Evolutionary conservation across 139 green algal species (phyloP), one percentile per base, ranked within the genome.

Genomic region (Coelastrella sp.): DNA sequence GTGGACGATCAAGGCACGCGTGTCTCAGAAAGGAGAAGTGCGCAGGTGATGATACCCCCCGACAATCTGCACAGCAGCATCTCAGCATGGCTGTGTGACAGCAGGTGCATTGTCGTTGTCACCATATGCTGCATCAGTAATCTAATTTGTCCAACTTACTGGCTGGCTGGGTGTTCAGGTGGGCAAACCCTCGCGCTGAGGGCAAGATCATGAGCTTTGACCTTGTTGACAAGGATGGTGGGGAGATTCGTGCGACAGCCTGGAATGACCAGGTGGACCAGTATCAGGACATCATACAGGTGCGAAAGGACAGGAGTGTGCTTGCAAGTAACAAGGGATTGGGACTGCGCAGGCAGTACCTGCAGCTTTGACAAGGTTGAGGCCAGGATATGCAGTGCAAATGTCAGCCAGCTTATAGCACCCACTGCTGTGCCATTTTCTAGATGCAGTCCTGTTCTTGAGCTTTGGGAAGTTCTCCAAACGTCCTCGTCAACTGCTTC

Each of bases 181-280:
- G 93, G 87, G 90, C 90, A 90, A 99, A 98, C 88, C 90, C 93
- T 6, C 90, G 94, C 0, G 96, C 96, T 17, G 97, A 99, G 80
- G 98, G 98, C 68, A 96, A 96, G 89, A 94, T 99, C 24, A 99
- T 99, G 92, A 96, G 89, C 75, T 99, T 99, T 89, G 98, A 99
- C 90, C 90, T 99, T 87, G 85, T 98, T 49, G 97, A 99, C 88
- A 87, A 87, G 8, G 87, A 95, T 4, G 96, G 96, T 8, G 96
- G 95, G 0, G 95, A 99, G 88, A 98, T 99, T 90, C 93, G 96
- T 14, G 91, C 89, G 6, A 97, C 94, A 4, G 95, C 92, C 25
- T 99, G 98, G 92, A 96, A 96, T 76, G 93, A 97, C 3, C 84
- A 93, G 90, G 87, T 93, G 8, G 94, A 96, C 78, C 92, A 84